Conservation (phyloP, 805 yeast species). For the Sugiyamaella lignohabitans region DNA sequence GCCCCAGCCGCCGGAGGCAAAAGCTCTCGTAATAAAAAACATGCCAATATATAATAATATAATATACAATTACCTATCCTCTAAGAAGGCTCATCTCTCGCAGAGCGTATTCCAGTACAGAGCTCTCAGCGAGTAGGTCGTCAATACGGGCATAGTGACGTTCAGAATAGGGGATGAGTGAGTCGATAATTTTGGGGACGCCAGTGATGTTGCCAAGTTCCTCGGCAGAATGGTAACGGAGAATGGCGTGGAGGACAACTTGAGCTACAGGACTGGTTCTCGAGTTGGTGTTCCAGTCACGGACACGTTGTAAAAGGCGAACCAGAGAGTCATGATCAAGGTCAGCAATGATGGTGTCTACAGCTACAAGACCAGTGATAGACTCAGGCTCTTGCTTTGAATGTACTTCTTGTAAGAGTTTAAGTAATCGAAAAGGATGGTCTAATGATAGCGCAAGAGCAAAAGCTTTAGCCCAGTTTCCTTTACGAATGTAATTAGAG, state of each 20-base stretch:
- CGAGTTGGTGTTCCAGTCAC: conserved; percentile 94
- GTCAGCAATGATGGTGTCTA: conserved; percentile 57
- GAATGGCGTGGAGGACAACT: conserved; percentile 58
- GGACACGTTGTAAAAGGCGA: conserved; percentile 60
- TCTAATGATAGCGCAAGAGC: conserved; percentile 76
- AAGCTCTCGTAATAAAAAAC: background rate
- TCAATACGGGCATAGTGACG: conserved; percentile 77
- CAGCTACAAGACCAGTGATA: conserved; percentile 47
- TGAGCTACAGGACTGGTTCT: conserved; percentile 77
- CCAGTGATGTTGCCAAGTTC: conserved; percentile 60
- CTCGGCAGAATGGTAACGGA: conserved; percentile 49
- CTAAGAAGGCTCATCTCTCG: conserved; percentile 43
- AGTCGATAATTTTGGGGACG: conserved; percentile 58
- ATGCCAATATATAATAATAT: background rate
- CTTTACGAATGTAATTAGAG: conserved; percentile 60
- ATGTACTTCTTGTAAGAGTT: conserved; percentile 57
- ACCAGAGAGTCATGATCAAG: conserved; percentile 56
- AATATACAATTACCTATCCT: background rate
- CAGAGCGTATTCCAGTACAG: conserved; percentile 74
- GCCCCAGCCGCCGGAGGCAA: background rate
- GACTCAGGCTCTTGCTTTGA: conserved; percentile 39
- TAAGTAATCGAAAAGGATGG: conserved; percentile 83
- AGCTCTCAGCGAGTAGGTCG: conserved; percentile 78
- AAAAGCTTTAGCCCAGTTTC: conserved; percentile 87
- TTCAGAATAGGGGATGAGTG: conserved; percentile 82